Conservation (phyloP, 208 protist species). For the Tritrichomonas musculus region DNA sequence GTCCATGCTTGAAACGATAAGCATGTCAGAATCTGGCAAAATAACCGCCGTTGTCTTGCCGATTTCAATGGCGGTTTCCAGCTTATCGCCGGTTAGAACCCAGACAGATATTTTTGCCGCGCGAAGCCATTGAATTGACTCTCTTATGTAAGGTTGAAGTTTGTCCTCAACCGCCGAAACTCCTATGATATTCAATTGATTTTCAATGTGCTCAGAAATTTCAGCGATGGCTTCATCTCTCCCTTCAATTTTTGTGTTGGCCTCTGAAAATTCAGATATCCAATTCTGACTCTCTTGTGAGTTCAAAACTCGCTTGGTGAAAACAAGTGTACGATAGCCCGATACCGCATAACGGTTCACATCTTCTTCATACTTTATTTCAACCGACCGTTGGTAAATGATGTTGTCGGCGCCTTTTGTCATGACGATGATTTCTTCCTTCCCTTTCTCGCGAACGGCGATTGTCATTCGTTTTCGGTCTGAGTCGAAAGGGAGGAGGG, state of each 20-base stretch:
- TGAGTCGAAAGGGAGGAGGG: slow-evolving; percentile 69
- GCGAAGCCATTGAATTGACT: slow-evolving; percentile 54
- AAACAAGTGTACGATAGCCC: neutral
- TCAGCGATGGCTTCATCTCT: neutral
- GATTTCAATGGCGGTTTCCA: slow-evolving; percentile 57
- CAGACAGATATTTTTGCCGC: slow-evolving; percentile 72
- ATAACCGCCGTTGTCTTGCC: slow-evolving; percentile 39
- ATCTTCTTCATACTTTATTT: neutral
- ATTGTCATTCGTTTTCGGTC: slow-evolving; percentile 47
- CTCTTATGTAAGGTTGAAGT: slow-evolving; percentile 78
- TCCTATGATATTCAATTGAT: slow-evolving; percentile 32
- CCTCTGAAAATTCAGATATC: neutral
- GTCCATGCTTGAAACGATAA: neutral
- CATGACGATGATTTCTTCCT: neutral
- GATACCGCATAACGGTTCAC: neutral
- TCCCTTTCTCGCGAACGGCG: slow-evolving; percentile 21
- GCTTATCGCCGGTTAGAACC: slow-evolving; percentile 97
- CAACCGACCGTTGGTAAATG: neutral
- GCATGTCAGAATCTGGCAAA: neutral
- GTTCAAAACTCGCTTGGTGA: neutral
- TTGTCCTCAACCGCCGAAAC: slow-evolving; percentile 56
- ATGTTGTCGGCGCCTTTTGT: neutral
- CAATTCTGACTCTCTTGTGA: neutral
- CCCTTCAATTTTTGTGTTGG: neutral
- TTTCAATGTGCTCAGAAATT: slow-evolving; percentile 16